phyloP scores from a whole-genome alignment of 2,329 filamentous ascomycete genomes.

The Didymella keratinophila region DNA sequence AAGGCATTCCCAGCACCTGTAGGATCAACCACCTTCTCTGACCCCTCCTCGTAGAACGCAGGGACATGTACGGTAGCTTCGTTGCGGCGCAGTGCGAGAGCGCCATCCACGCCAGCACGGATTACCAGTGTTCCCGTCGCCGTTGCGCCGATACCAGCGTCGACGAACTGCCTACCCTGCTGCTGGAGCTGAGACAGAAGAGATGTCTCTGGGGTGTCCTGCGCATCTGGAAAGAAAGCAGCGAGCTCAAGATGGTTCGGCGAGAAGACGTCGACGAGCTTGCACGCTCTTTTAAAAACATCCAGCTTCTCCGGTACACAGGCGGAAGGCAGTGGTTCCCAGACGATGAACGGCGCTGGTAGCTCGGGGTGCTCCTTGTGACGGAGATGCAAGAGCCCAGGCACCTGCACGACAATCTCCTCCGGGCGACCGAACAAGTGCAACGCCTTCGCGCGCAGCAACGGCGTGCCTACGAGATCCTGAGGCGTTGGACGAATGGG shows the following conservation, averaged over 20 bases:
- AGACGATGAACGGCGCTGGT: neutral
- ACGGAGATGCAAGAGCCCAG: neutral
- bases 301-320: neutral
- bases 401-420: neutral
- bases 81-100: neutral
- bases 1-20: slow-evolving; percentile 39
- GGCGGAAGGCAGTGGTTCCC: neutral
- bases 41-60: neutral
- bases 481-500: neutral
- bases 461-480: neutral
- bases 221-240: neutral
- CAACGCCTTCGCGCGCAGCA: neutral
- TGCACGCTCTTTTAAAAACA: too few relatives aligned
- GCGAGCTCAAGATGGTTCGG: neutral
- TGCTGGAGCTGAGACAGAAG: neutral
- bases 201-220: neutral
- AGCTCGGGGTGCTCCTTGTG: neutral
- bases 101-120: neutral
- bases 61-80: neutral
- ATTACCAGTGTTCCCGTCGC: neutral
- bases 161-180: neutral
- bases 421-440: neutral
- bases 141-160: too few relatives aligned
- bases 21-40: slow-evolving; percentile 22
- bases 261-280: neutral